Conservation (phyloP, 140 eudicot species). For the Cichorium intybus region DNA sequence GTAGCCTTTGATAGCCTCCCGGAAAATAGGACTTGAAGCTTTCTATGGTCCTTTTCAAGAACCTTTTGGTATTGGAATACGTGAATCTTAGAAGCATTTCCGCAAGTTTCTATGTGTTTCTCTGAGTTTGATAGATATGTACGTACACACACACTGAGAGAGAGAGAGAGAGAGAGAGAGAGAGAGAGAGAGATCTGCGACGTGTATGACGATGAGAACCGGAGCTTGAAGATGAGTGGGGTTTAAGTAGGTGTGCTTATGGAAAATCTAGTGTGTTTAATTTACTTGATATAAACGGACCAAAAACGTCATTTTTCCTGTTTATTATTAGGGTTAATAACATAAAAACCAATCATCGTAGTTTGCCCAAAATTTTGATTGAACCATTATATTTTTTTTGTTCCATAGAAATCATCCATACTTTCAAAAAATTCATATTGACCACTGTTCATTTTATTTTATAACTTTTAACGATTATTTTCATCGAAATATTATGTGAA, state of each 20-base stretch:
- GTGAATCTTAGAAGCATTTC: conserved; percentile 45
- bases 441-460: too few relatives aligned
- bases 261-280: too few relatives aligned
- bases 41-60: conserved; percentile 42
- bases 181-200: background rate
- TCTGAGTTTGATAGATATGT: background rate
- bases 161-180: background rate
- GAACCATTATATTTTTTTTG: too few relatives aligned
- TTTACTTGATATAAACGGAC: too few relatives aligned
- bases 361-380: too few relatives aligned
- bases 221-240: conserved; percentile 10
- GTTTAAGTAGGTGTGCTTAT: conserved; percentile 27
- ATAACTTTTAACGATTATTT: too few relatives aligned
- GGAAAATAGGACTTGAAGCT: conserved; percentile 50
- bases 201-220: conserved; percentile 5
- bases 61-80: conserved; percentile 46
- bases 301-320: too few relatives aligned
- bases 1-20: conserved; percentile 49
- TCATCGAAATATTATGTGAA: too few relatives aligned
- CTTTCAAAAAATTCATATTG: too few relatives aligned
- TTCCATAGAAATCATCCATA: too few relatives aligned
- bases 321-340: too few relatives aligned
- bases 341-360: too few relatives aligned
- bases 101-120: background rate
- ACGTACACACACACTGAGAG: background rate